Evolutionary conservation across 2,329 filamentous ascomycete genomes (phyloP).

Genomic region (Fusarium sp.): DNA sequence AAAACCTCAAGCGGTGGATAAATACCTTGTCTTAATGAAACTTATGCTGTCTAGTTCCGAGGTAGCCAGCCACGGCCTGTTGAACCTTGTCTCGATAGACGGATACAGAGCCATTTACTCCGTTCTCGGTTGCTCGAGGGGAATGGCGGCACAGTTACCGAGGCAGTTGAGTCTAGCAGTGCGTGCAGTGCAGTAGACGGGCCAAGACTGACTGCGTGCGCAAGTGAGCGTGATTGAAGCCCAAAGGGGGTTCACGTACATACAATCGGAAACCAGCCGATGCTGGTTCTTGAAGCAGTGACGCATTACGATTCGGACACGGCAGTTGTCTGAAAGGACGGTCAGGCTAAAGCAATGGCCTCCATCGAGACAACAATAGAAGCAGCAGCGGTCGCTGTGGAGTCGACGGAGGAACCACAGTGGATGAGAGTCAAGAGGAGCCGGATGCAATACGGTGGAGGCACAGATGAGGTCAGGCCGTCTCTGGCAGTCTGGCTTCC

Average conservation of each 20-base stretch:
- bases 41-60: constrained; percentile 14
- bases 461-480: constrained; percentile 32
- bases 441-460: constrained; percentile 28
- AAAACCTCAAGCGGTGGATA: constrained; percentile 28
- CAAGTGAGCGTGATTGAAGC: constrained; percentile 9
- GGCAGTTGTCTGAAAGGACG: constrained; percentile 40
- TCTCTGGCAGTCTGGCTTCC: constrained; percentile 12
- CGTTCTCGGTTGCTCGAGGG: constrained; percentile 7
- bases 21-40: constrained; percentile 23
- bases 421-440: constrained; percentile 32
- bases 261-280: constrained; percentile 6
- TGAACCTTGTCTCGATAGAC: constrained; percentile 12
- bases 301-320: constrained; percentile 24
- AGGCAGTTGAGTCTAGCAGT: constrained; percentile 20
- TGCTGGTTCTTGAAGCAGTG: constrained; percentile 1
- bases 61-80: constrained; percentile 9
- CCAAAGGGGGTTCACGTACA: constrained; percentile 2
- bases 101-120: not conserved
- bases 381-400: constrained; percentile 30
- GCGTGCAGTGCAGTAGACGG: not conserved
- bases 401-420: constrained; percentile 26
- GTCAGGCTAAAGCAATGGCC: constrained; percentile 32
- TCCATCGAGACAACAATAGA: constrained; percentile 33
- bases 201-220: not conserved
- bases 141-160: constrained; percentile 19